Base-by-base conservation (phyloP, 2,329 filamentous ascomycete species). In the Phialophora chinensis region DNA sequence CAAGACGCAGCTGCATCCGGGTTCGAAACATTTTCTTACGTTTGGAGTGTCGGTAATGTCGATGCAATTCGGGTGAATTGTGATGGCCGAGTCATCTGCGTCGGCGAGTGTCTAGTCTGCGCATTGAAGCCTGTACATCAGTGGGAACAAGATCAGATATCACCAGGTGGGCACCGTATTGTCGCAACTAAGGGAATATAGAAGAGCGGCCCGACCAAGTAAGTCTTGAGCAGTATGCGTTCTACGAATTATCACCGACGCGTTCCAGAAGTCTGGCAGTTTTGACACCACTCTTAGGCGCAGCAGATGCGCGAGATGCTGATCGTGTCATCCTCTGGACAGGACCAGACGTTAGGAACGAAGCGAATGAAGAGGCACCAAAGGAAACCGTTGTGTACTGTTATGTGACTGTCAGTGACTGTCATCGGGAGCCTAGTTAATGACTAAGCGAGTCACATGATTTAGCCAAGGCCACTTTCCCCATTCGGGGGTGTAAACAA, bases 111-210 rank as follows among this genome's bases (percentile, higher is more conserved):
- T 27, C 54, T 70, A 8, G 42, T 42, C n/a, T 62, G 57, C 7
- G 68, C 66, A 11, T 33, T 70, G n/a, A 23, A 25, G 11, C 59
- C 60, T 25, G 23, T 27, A 23, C 68, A 14, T 52, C 62, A 3
- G 17, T 44, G 4, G 14, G 38, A 25, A 2, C 35, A 49, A 14
- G 23, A 59, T 54, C 14, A 58, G 66, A 38, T 38, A 60, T 14
- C 33, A 72, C 25, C 74, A 70, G 71, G 70, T 67, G 35, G 73
- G 73, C 62, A 71, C 72, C 12, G 66, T 74, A 55, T 73, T 73
- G 72, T 58, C 73, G 74, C 31, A 70, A 75, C 60, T 73, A 75
- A 53, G n/a, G 14, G 10, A 67, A 74, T 35, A 62, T 60, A 23
- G 42, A 47, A 1, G 73, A 74, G 62, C 67, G 67, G 38, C 70